Evolutionary conservation across 768 basidiomycete species (phyloP), one percentile per base, ranked within the genome.

Genomic region (Rhizopogon vulgaris): DNA sequence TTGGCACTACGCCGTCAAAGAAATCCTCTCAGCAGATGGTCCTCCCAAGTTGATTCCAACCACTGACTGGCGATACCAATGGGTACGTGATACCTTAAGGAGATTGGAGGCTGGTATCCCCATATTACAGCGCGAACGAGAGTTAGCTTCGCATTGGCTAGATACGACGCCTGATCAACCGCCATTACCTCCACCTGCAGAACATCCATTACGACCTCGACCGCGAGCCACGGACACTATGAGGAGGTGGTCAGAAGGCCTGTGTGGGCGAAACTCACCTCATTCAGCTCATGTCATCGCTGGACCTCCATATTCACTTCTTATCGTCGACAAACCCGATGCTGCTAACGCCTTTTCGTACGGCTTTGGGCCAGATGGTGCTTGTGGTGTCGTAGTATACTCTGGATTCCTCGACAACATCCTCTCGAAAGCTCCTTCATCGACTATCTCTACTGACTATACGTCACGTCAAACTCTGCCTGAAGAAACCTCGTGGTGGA

Each of bases 381-480:
- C 85, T 0, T 94, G 92, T 52, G 95, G 96, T 6, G 80, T 99
- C 52, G 94, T 98, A 50, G 83, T 99, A 8, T 97, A 91, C 67
- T 90, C 90, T 11, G 95, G 95, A 5, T 91, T 97, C 71, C 65
- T 98, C 45, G 90, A 97, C 63, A 84, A 92, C 50, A 85, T 97
- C 48, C 73, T 96, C 32, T 63, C 79, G 38, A 78, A 75, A 56
- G 65, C 67, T 30, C 49, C 52, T 25, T 24, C 9, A 12, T 54
- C 48, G 37, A n/a, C n/a, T 11, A 49, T 43, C 15, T 70, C 77
- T 4, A 62, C 62, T 27, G 56, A 52, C 28, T 37, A 57, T 11
- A 46, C 55, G 7, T 48, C 62, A 12, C 45, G 61, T 40, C 55
- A 57, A 32, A 22, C 17, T 30, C 14, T 45, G 38, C 53, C 54